Evolutionary conservation across 2,329 filamentous ascomycete species (phyloP).

Genomic region (Samsoniella hepiali): DNA sequence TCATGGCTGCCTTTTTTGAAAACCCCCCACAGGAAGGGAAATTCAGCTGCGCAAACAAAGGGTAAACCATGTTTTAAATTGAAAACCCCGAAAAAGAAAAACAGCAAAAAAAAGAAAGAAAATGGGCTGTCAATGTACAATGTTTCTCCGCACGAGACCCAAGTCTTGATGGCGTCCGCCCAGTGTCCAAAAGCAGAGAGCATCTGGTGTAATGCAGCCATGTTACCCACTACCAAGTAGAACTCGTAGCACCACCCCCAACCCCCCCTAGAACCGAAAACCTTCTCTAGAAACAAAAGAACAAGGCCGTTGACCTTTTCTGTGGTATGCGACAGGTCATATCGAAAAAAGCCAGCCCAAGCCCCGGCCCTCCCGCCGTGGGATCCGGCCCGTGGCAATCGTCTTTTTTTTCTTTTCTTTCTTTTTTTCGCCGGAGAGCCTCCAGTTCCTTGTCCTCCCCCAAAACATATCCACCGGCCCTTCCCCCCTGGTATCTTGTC

Average conservation of each 20-base stretch:
- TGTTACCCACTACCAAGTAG: background rate
- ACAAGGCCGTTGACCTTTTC: background rate
- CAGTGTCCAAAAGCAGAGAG: background rate
- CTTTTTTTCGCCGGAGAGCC: background rate
- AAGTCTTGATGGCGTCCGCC: background rate
- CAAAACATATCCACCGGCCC: background rate
- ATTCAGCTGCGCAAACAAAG: background rate
- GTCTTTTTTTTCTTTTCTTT: too few relatives aligned
- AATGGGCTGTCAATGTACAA: background rate
- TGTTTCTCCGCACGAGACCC: background rate
- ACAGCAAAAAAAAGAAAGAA: background rate
- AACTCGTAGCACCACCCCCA: background rate
- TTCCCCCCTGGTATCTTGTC: too few relatives aligned
- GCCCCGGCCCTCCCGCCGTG: background rate
- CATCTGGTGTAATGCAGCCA: background rate
- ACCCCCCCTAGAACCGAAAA: background rate
- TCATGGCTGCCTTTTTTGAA: background rate
- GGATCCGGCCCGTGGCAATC: background rate
- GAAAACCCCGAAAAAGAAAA: background rate
- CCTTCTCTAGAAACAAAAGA: background rate
- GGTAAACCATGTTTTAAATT: too few relatives aligned
- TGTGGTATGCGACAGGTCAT: slow-evolving; percentile 1
- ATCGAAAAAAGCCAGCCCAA: background rate
- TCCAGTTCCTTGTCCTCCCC: background rate
- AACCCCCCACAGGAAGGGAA: background rate